These are phyloP conservation scores for Staphylotrichum tortipilum DNA, from an alignment of 495 filamentous ascomycete genomes.

Conservation along the genomic window DNA sequence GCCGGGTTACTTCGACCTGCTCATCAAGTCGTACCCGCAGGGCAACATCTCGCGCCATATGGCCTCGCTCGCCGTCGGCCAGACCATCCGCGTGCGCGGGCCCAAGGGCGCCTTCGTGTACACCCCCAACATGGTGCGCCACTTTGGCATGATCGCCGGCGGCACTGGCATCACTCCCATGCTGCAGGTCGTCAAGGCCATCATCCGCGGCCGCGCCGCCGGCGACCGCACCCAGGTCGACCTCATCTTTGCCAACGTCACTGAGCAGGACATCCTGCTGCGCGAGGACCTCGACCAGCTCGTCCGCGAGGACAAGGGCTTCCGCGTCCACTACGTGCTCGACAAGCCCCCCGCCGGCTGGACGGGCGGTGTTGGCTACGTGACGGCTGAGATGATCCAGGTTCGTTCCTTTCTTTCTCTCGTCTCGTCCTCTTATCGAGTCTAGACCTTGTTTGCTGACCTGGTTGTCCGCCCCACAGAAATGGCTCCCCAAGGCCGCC, in stretches of 20 bases:
- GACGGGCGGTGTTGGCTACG: constrained; percentile 85
- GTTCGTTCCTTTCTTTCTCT: constrained; percentile 43
- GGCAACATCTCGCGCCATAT: constrained; percentile 94
- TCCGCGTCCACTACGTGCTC: constrained; percentile 86
- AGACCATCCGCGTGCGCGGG: constrained; percentile 80
- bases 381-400: constrained; percentile 91
- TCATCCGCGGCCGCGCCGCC: constrained; percentile 69
- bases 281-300: constrained; percentile 82
- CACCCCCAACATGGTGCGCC: constrained; percentile 84
- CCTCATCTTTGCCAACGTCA: constrained; percentile 94
- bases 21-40: constrained; percentile 94
- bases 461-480: constrained; percentile 23
- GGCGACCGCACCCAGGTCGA: constrained; percentile 84
- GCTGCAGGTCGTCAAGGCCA: constrained; percentile 88
- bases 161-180: constrained; percentile 98
- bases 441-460: background rate
- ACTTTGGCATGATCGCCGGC: constrained; percentile 96
- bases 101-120: constrained; percentile 98
- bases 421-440: too few relatives aligned
- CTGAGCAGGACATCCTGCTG: constrained; percentile 82
- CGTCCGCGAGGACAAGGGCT: constrained; percentile 62
- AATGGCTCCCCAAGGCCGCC: constrained; percentile 74
- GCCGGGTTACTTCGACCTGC: constrained; percentile 89
- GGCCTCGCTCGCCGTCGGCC: constrained; percentile 67
- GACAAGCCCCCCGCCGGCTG: constrained; percentile 91